Conservation (phyloP, 371 early-diverging fungal genomes). For the Batrachochytrium dendrobatidis region DNA sequence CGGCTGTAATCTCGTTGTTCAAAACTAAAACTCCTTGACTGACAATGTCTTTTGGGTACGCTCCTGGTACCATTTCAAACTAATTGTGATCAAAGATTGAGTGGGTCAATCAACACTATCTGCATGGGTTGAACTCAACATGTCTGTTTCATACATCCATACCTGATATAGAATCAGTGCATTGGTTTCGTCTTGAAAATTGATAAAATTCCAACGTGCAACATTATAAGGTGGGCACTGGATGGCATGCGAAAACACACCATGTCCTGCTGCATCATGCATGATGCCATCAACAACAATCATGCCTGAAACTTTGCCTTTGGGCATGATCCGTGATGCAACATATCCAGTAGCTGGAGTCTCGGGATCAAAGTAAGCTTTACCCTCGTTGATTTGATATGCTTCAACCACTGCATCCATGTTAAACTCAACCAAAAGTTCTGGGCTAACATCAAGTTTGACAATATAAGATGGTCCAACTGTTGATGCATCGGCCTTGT, state of each 20-base stretch:
- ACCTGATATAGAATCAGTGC: slow-evolving; percentile 57
- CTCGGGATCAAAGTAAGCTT: slow-evolving; percentile 11
- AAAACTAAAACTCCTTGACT: slow-evolving; percentile 70
- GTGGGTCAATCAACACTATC: too few species aligned
- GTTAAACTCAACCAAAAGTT: slow-evolving; percentile 56
- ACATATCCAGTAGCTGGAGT: slow-evolving; percentile 27
- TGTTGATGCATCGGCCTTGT: slow-evolving; percentile 37
- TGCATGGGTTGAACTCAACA: too few species aligned
- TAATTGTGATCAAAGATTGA: background rate
- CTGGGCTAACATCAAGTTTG: slow-evolving; percentile 21
- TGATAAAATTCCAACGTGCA: slow-evolving; percentile 77
- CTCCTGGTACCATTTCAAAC: slow-evolving; percentile 72
- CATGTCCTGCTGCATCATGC: slow-evolving; percentile 52
- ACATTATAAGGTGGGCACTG: slow-evolving; percentile 75
- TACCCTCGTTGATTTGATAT: slow-evolving; percentile 24
- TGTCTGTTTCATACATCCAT: too few species aligned
- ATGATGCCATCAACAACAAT: slow-evolving; percentile 59
- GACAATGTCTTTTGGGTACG: slow-evolving; percentile 40
- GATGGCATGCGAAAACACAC: slow-evolving; percentile 78
- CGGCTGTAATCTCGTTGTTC: slow-evolving; percentile 57
- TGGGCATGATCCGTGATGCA: slow-evolving; percentile 65
- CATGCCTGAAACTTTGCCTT: slow-evolving; percentile 62
- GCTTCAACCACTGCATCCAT: slow-evolving; percentile 53
- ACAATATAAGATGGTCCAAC: slow-evolving; percentile 5
- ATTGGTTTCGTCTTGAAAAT: slow-evolving; percentile 54